Conservation (phyloP, 192 early-diverging fungal genomes). For the Coemansia sp. region DNA sequence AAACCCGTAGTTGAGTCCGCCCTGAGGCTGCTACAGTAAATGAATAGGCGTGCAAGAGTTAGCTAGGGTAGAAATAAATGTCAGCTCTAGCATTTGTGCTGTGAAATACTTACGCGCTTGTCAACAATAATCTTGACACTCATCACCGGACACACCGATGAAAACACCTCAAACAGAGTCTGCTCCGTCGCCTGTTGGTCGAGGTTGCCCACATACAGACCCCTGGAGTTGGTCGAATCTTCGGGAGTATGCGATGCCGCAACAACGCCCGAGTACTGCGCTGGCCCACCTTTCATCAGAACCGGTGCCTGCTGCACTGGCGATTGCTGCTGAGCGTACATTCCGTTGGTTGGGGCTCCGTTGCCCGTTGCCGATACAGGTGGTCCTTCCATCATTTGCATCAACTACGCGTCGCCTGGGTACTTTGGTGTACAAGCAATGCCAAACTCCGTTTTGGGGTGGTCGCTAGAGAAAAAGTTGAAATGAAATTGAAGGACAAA, state of each 20-base stretch:
- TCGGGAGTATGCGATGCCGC: slow-evolving; percentile 15
- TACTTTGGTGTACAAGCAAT: slow-evolving; percentile 10
- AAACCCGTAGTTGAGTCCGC: slow-evolving; percentile 85
- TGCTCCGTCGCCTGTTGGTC: slow-evolving; percentile 77
- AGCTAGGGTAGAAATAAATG: too few species aligned
- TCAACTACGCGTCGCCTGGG: slow-evolving; percentile 3
- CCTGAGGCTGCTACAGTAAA: slow-evolving; percentile 60
- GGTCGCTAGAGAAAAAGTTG: slow-evolving; percentile 11
- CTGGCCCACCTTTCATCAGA: slow-evolving; percentile 17
- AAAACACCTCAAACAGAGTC: slow-evolving; percentile 74
- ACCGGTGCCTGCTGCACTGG: slow-evolving; percentile 31
- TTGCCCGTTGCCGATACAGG: slow-evolving; percentile 19
- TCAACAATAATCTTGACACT: slow-evolving; percentile 81
- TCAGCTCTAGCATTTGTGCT: not conserved
- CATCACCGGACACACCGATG: slow-evolving; percentile 60
- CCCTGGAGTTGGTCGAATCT: slow-evolving; percentile 48
- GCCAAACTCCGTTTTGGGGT: not conserved
- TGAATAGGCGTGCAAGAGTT: too few species aligned
- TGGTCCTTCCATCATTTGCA: slow-evolving; percentile 47
- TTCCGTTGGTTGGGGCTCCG: slow-evolving; percentile 24
- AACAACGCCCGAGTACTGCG: slow-evolving; percentile 40
- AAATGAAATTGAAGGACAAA: slow-evolving; percentile 1
- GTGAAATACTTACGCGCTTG: slow-evolving; percentile 57
- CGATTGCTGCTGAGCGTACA: slow-evolving; percentile 32
- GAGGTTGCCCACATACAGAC: slow-evolving; percentile 84